These are phyloP conservation scores for Dionaea muscipula DNA, from an alignment of 179 eudicot species.

Conservation along the genomic window DNA sequence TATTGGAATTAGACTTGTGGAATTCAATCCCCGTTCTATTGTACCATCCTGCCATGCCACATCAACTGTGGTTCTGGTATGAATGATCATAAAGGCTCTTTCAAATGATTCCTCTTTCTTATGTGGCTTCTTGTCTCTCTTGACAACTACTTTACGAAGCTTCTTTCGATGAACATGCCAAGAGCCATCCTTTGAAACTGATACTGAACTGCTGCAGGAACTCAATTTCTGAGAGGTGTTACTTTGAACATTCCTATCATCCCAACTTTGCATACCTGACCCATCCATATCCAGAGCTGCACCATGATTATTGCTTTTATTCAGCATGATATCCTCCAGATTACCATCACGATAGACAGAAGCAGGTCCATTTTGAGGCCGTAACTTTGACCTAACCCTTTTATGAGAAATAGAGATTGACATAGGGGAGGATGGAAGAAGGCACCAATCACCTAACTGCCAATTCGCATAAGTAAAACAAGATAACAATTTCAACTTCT, in stretches of 20 bases:
- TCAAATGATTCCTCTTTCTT: constrained; percentile 78
- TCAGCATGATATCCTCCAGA: constrained; percentile 27
- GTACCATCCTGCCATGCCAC: constrained; percentile 98
- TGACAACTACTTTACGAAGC: constrained; percentile 66
- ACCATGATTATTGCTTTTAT: constrained; percentile 29
- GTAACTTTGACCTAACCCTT: constrained; percentile 37
- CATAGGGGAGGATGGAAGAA: constrained; percentile 36
- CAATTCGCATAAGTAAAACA: constrained; percentile 82
- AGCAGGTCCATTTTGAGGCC: constrained; percentile 23
- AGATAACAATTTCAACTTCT: constrained; percentile 60
- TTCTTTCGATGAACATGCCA: constrained; percentile 84
- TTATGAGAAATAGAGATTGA: constrained; percentile 30
- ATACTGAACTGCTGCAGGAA: constrained; percentile 38
- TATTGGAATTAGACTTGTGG: constrained; percentile 63
- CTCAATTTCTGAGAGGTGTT: constrained; percentile 29
- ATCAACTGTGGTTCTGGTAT: constrained; percentile 56
- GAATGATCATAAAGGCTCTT: constrained; percentile 65
- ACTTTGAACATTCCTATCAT: constrained; percentile 23
- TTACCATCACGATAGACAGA: constrained; percentile 25
- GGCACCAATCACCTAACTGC: constrained; percentile 98
- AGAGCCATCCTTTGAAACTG: constrained; percentile 57
- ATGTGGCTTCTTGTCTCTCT: constrained; percentile 66
- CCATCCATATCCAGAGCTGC: constrained; percentile 34
- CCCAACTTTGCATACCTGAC: constrained; percentile 20
- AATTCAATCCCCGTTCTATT: constrained; percentile 35